Evolutionary conservation across 306 rosid genomes (phyloP).

Genomic region (Vachellia collinsii): DNA sequence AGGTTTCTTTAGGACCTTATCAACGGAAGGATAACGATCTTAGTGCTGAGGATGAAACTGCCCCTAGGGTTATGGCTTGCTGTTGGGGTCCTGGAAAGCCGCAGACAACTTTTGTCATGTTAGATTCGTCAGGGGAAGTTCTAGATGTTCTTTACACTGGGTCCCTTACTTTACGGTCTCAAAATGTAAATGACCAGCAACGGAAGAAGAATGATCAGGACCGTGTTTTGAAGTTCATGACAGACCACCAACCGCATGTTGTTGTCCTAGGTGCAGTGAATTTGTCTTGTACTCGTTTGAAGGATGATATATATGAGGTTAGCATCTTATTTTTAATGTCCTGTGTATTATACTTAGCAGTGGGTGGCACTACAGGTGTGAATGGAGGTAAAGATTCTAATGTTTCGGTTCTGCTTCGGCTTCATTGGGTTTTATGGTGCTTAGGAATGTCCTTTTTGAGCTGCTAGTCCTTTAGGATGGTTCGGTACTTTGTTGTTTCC

Average conservation of each 20-base stretch:
- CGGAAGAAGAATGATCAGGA: conserved; percentile 94
- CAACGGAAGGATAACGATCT: conserved; percentile 88
- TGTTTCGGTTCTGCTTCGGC: neutral
- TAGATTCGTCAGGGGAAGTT: conserved; percentile 95
- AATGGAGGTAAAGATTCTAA: neutral
- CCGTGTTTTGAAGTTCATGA: conserved; percentile 95
- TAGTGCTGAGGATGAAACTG: conserved; percentile 85
- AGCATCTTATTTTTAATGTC: conserved; percentile 33
- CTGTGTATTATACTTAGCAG: neutral
- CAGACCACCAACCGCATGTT: conserved; percentile 98
- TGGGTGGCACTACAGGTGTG: neutral
- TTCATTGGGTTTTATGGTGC: neutral
- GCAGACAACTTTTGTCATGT: conserved; percentile 91
- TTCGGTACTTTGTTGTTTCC: neutral
- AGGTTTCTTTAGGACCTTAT: conserved; percentile 93
- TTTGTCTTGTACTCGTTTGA: conserved; percentile 87
- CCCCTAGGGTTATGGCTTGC: conserved; percentile 98
- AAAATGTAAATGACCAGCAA: conserved; percentile 80
- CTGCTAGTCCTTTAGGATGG: neutral
- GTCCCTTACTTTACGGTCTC: conserved; percentile 86
- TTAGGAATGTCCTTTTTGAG: neutral
- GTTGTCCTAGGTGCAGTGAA: conserved; percentile 95
- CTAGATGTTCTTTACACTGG: conserved; percentile 90
- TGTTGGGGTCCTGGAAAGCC: conserved; percentile 99
- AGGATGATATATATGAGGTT: conserved; percentile 96